Evolutionary conservation across 2,329 filamentous ascomycete genomes (phyloP).

Genomic region (Talaromyces sp.): DNA sequence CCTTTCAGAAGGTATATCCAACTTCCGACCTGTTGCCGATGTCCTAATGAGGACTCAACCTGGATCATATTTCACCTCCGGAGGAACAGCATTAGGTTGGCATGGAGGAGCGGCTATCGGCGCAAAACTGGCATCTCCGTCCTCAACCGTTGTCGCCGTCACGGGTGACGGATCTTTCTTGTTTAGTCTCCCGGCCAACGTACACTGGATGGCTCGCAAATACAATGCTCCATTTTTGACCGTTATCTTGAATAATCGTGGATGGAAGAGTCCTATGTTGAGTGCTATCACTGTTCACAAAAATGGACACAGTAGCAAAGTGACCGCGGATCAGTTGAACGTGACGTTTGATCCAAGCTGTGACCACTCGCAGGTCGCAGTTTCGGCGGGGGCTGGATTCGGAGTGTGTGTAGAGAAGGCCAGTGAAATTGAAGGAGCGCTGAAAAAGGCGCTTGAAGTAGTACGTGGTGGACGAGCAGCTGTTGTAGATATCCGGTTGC

Average conservation of each 20-base stretch:
- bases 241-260: conserved; percentile 1
- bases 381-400: neutral
- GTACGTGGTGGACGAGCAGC: neutral
- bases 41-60: neutral
- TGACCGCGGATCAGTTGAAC: neutral
- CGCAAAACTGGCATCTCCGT: neutral
- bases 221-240: conserved; percentile 1
- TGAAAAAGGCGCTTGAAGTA: neutral
- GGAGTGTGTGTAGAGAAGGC: neutral
- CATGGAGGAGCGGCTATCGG: neutral
- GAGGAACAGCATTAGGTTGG: neutral
- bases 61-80: neutral
- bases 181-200: neutral
- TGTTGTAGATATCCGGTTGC: neutral
- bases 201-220: conserved; percentile 1
- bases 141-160: neutral
- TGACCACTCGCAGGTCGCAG: neutral
- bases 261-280: conserved; percentile 6
- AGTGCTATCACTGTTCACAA: neutral
- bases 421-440: neutral
- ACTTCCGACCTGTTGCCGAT: neutral
- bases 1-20: neutral
- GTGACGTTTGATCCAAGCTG: neutral
- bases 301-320: neutral
- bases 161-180: neutral